Evolutionary conservation across 768 basidiomycete species (phyloP), one percentile per base, ranked within the genome.

Genomic region (Phylloporus arenicola): DNA sequence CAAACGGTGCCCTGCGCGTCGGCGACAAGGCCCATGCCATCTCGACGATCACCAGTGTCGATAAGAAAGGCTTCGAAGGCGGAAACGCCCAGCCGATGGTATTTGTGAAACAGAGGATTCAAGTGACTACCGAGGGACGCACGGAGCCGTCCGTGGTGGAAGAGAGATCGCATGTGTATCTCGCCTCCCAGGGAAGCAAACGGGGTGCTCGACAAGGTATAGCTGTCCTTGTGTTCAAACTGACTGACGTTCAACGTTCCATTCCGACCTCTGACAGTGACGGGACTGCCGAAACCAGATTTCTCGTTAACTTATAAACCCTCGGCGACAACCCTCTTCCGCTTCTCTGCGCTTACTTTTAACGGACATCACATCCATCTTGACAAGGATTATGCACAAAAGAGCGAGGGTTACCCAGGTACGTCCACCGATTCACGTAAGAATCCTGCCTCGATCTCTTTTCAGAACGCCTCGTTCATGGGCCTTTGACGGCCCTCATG

Each of bases 301-400:
- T 83, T 87, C 63, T 75, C 79, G 4, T 83, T 88, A 64, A 73
- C 70, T 27, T 89, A 82, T 61, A 79, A 69, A 13, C 89, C 89
- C 3, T 81, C 77, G 22, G 67, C 81, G 31, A 81, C 83, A 9
- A 88, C 85, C 1, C 71, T 92, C 19, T 93, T 93, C 72, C 82
- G 88, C 20, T 93, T 86, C 69, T 92, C 88, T 5, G 88, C 90
- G 17, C 72, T 93, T 20, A 92, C 84, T 56, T 90, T 89, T 71
- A 92, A 93, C 58, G 86, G 80, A 12, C 90, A 93, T 57, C 76
- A 82, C 57, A 88, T 93, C 56, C 90, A 93, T 67, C 77, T 92
- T 24, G 88, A 92, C 68, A 80, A 81, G 51, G 79, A 83, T 20
- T 89, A 83, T 61, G 80, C 86, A 6, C 80, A 77, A 39, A 67